A percentile compares a stretch with the other conserved stretches of the same genome.
Conservation (phyloP, 2,329 filamentous ascomycete genomes). For the Kalmusia sp. region DNA sequence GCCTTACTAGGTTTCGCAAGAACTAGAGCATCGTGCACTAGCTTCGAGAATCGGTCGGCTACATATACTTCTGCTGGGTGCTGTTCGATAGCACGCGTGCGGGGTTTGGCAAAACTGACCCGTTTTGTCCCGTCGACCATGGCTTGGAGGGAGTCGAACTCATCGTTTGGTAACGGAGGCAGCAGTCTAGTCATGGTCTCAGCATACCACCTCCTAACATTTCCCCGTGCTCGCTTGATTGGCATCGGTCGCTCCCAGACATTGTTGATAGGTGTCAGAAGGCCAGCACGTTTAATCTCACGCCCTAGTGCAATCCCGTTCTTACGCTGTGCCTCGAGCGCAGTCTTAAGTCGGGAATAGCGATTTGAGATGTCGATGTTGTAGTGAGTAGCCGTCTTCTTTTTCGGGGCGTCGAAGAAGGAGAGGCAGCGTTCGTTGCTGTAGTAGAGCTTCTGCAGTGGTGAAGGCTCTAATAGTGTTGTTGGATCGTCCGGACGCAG, state of each 20-base stretch:
- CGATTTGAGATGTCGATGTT: constrained; percentile 37
- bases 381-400: constrained; percentile 16
- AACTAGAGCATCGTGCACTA: constrained; percentile 26
- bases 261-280: constrained; percentile 53
- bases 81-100: constrained; percentile 18
- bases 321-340: constrained; percentile 33
- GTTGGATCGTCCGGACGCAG: constrained; percentile 30
- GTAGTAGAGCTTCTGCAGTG: constrained; percentile 47
- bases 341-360: constrained; percentile 38
- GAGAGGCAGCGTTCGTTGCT: constrained; percentile 37
- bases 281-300: constrained; percentile 27
- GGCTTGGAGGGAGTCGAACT: constrained; percentile 53
- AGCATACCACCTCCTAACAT: constrained; percentile 53
- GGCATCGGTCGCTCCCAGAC: constrained; percentile 57
- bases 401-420: constrained; percentile 39
- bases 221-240: constrained; percentile 51
- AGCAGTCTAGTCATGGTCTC: constrained; percentile 50
- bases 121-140: constrained; percentile 46
- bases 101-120: constrained; percentile 30
- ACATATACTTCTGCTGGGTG: not conserved
- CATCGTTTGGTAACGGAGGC: constrained; percentile 52
- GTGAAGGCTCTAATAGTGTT: constrained; percentile 15
- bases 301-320: constrained; percentile 25
- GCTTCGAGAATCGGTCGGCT: constrained; percentile 9
- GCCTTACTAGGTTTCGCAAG: constrained; percentile 36